Evolutionary conservation across 2,329 filamentous ascomycete species (phyloP), one percentile per base, ranked within the genome.

Genomic region (Fusarium lateritium): DNA sequence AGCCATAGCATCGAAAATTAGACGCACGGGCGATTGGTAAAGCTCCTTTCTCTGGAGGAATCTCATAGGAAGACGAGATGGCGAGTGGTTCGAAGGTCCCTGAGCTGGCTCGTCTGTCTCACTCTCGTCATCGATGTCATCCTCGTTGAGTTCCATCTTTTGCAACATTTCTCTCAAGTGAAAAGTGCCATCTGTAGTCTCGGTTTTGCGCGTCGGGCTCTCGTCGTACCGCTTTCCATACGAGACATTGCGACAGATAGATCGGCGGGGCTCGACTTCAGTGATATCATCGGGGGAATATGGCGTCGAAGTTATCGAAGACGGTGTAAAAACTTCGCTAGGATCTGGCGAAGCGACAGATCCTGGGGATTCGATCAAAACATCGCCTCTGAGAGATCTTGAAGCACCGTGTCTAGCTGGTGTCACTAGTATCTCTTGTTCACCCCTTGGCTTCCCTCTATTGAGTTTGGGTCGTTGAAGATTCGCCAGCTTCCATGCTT

Each of bases 241-340:
- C 5, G 26, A 49, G 14, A 7, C 21, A 2, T 38, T 8, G 1
- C 38, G 33, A 22, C 19, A 36, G 14, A 28, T 42, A 22, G n/a
- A 31, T 6, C 21, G 36, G 4, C 34, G 19, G 19, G 26, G 21
- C 17, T 44, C 24, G 6, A 46, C 44, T 13, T 24, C 40, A 9
- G 15, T 10, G 5, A 33, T 44, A 26, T 43, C 51, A 11, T 13
- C 17, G 19, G 56, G 13, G 38, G 65, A 66, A 15, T 21, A 21
- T 22, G 61, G 65, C 5, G 66, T 70, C 7, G 40, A 57, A 8
- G 21, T 28, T 39, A 33, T 7, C 15, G 44, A 63, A 6, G 31
- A 5, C 3, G 56, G 56, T 22, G 56, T 63, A 6, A 69, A 69
- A 11, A 69, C 4, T 11, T 70, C 56, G 31, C 42, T 52, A 14